Evolutionary conservation across 1,284 basidiomycete species (phyloP).

Genomic region (Trametes versicolor): DNA sequence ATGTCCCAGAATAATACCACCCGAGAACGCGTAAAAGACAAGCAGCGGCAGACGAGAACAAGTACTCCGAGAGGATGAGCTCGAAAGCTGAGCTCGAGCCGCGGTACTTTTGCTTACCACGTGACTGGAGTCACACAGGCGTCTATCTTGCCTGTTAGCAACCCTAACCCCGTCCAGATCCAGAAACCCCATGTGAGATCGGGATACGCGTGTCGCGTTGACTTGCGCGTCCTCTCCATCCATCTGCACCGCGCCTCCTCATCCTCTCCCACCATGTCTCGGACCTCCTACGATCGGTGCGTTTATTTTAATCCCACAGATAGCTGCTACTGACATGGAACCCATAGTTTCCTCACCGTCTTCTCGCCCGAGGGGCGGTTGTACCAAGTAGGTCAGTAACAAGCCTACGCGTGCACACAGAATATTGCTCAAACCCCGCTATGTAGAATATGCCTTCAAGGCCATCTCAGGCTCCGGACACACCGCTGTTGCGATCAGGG

Average conservation of each 20-base stretch:
- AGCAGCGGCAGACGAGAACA: background rate
- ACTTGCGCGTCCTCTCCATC: slow-evolving; percentile 45
- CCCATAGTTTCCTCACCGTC: slow-evolving; percentile 83
- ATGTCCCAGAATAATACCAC: background rate
- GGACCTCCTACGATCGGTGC: slow-evolving; percentile 85
- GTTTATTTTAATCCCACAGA: background rate
- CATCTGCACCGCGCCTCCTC: slow-evolving; percentile 20
- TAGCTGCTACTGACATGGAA: slow-evolving; percentile 9
- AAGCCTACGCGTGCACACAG: background rate
- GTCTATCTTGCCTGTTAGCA: background rate
- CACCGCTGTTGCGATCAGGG: slow-evolving; percentile 92
- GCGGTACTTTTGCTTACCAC: slow-evolving; percentile 24
- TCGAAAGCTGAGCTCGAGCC: slow-evolving; percentile 1
- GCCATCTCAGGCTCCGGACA: slow-evolving; percentile 97
- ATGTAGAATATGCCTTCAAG: slow-evolving; percentile 97
- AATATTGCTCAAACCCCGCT: background rate
- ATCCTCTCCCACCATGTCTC: slow-evolving; percentile 66
- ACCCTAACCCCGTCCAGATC: slow-evolving; percentile 8
- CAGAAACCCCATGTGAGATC: slow-evolving; percentile 19
- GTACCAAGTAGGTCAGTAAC: slow-evolving; percentile 93
- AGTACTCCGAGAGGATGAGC: slow-evolving; percentile 1
- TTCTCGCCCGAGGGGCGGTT: slow-evolving; percentile 95
- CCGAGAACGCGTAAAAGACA: background rate
- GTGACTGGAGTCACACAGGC: slow-evolving; percentile 21
- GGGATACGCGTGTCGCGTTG: slow-evolving; percentile 38